Base-by-base conservation (phyloP, 352 stramenopile genomes). In the Pythium myriotylum region DNA sequence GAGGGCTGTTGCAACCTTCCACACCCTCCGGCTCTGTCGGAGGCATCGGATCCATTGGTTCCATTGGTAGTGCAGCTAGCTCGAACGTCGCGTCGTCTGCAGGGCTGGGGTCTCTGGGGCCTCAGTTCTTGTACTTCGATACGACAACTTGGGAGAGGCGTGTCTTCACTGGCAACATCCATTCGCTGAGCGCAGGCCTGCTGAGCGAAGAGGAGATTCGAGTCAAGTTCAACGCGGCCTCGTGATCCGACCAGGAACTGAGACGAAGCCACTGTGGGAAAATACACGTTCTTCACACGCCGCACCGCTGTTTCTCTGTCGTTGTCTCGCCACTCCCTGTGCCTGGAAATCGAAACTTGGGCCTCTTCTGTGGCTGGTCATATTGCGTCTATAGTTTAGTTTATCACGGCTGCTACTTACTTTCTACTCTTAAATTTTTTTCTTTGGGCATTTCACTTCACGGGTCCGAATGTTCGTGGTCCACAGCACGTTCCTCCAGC, bases 71-170 rank as follows among this genome's bases (percentile, higher is more conserved):
- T 66, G 73, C 67, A 17, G 68, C 74, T 41, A 68, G 73, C 37
- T 47, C 60, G 22, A 57, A 49, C 33, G 61, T 71, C 60, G 24
- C 61, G 19, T 67, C 62, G 33, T 54, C 74, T 23, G 68, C 59
- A 37, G 47, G 54, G 52, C 65, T 67, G 73, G 65, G 70, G 46
- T 46, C 73, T 7, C 59, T 84, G 51, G 74, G 68, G 10, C 77
- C 79, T 54, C 92, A 98, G 77, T 98, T 95, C 73, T 82, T 98
- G 51, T 98, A 95, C 72, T 98, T 98, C 75, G 93, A 98, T 71
- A 96, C 95, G 70, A 85, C 91, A 43, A 89, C 90, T 55, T 98
- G 95, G 95, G 95, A 98, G 77, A 86, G 92, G 79, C 88, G 93
- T 55, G 77, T 97, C 26, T 98, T 98, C 67, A 91, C 90, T 61